A percentile compares a stretch with the other conserved stretches of the same genome.
These are phyloP conservation scores for Apocynum venetum DNA, from an alignment of 257 asterid genomes.

Conservation along the genomic window DNA sequence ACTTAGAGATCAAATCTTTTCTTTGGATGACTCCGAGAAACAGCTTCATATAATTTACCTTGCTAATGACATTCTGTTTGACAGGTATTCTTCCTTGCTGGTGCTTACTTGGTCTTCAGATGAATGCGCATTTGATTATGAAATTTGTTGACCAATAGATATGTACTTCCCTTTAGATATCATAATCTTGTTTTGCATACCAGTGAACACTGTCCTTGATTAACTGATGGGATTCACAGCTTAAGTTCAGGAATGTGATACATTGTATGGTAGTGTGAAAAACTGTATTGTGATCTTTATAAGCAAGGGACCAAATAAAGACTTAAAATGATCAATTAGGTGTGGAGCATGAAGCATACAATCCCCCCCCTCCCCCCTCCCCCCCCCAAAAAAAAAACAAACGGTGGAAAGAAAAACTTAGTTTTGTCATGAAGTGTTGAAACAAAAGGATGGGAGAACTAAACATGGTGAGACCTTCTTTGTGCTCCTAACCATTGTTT, in stretches of 20 bases:
- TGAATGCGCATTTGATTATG: not conserved
- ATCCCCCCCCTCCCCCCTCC: too few relatives aligned
- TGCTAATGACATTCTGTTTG: constrained; percentile 94
- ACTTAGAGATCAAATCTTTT: constrained; percentile 70
- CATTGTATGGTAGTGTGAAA: not conserved
- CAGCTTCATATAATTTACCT: constrained; percentile 88
- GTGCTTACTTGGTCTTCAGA: not conserved
- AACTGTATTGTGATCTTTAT: not conserved
- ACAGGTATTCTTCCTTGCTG: constrained; percentile 48
- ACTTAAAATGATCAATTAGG: not conserved
- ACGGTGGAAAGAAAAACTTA: too few relatives aligned
- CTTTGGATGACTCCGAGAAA: constrained; percentile 88
- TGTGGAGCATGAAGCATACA: not conserved
- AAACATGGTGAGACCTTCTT: not conserved
- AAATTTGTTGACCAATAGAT: constrained; percentile 1
- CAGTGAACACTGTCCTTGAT: not conserved
- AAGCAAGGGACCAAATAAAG: not conserved
- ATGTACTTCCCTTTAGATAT: not conserved
- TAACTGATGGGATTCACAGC: not conserved
- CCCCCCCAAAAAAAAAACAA: too few relatives aligned
- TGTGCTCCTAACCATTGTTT: not conserved
- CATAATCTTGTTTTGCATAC: not conserved
- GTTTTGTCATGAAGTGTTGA: not conserved
- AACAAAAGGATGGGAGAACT: not conserved
- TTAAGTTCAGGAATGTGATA: not conserved